phyloP scores from a whole-genome alignment of 345 rosid genomes.

The Noccaea caerulescens region DNA sequence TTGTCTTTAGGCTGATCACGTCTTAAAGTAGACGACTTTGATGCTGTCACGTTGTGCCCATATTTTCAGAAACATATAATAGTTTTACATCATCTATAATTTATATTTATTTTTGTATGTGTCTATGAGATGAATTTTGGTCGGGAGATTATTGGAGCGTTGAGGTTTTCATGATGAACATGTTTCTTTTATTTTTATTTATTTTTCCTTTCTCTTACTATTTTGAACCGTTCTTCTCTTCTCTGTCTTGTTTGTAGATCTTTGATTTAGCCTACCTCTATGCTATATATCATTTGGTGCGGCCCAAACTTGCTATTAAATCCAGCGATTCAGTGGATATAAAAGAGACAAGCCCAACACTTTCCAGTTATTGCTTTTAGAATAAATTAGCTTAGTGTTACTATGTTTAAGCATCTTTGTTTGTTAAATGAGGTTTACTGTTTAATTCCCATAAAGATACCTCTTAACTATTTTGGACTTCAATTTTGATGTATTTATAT shows the following conservation, averaged over 20 bases:
- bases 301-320: background rate
- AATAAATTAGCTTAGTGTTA: background rate
- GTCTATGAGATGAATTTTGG: slow-evolving; percentile 24
- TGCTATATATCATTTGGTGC: background rate
- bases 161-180: slow-evolving; percentile 34
- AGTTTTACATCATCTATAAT: background rate
- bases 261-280: slow-evolving; percentile 3
- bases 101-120: slow-evolving; percentile 7
- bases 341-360: background rate
- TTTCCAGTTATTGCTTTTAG: background rate
- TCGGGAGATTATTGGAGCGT: slow-evolving; percentile 21
- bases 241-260: background rate
- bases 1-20: slow-evolving; percentile 35
- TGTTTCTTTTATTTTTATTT: background rate
- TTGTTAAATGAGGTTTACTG: background rate
- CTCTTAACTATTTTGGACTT: background rate
- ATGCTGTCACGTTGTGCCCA: slow-evolving; percentile 41
- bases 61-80: background rate
- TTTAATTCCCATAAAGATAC: background rate
- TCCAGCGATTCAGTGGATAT: background rate
- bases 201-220: background rate
- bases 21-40: slow-evolving; percentile 32
- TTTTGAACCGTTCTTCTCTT: slow-evolving; percentile 1
- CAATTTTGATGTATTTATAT: background rate
- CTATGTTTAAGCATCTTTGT: background rate